A percentile compares a stretch with the other conserved stretches of the same genome.
These are phyloP conservation scores for Xylariaceae sp. DNA, from an alignment of 2,329 filamentous ascomycete species.

Conservation along the genomic window DNA sequence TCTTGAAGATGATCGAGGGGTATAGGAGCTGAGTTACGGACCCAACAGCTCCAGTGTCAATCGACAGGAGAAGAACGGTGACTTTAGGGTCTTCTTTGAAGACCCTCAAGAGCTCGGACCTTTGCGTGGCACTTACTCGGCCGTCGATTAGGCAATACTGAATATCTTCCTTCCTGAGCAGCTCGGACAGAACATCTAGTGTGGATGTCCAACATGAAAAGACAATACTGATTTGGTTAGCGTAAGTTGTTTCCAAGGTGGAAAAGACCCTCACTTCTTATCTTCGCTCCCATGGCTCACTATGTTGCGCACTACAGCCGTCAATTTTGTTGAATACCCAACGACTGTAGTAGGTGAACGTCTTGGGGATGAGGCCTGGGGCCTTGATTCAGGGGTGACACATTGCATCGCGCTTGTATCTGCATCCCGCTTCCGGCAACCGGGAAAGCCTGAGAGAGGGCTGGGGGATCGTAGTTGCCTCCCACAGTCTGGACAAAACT, in stretches of 20 bases:
- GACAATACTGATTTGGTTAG: constrained; percentile 11
- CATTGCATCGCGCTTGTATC: too few relatives aligned
- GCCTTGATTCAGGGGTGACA: too few relatives aligned
- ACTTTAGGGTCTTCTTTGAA: constrained; percentile 18
- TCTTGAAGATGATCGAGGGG: background rate
- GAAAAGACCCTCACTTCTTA: too few relatives aligned
- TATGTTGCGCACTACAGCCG: constrained; percentile 10
- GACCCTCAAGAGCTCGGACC: background rate
- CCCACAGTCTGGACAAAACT: constrained; percentile 2
- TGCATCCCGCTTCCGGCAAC: too few relatives aligned
- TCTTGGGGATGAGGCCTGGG: too few relatives aligned
- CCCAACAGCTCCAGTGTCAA: constrained; percentile 32
- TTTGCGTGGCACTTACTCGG: background rate
- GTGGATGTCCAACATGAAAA: constrained; percentile 17
- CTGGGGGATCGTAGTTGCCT: too few relatives aligned
- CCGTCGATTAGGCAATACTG: constrained; percentile 2
- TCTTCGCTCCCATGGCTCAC: too few relatives aligned
- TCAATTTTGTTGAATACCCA: constrained; percentile 4
- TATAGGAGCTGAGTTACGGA: too few relatives aligned
- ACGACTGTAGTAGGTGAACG: too few relatives aligned
- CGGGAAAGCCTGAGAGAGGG: too few relatives aligned
- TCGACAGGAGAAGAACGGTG: constrained; percentile 30
- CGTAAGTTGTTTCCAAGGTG: too few relatives aligned
- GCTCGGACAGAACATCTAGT: constrained; percentile 6
- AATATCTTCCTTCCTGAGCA: background rate